Base-by-base conservation (phyloP, 2,329 filamentous ascomycete species). In the Hymenoscyphus repandus region DNA sequence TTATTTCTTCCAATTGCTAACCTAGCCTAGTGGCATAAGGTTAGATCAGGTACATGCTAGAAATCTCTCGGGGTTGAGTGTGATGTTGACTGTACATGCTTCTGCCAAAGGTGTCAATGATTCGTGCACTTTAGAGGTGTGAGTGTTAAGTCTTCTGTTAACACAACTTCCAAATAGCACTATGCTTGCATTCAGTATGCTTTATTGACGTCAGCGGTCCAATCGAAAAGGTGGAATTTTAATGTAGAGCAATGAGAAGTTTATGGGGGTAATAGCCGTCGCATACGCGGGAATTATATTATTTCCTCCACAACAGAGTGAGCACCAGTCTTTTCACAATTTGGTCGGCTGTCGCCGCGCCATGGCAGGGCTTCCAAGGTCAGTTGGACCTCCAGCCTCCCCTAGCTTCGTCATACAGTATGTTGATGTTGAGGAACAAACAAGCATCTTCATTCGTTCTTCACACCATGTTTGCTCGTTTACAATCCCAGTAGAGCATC, bases 381-480 rank as follows among this genome's bases (percentile, higher is more conserved):
- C 44, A 46, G 17, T 37, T 13, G 44, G 18, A 13, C 32, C 17
- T 27, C 22, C 17, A n/a, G 12, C 17, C 13, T 45, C 20, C 22
- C 17, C 13, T 40, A 12, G 18, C 38, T 3, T 11, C 18, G 38
- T 40, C 18, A 20, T 40, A 17, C 38, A 40, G 18, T 40, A 15
- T 20, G 10, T 46, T 37, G 17, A 11, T 36, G 32, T 9, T 12
- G 44, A 15, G 15, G 13, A 17, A 27, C 11, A 18, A 20, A n/a
- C 12, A 30, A 12, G 18, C 34, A 22, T 46, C 31, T 44, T 20
- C 9, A 37, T 43, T 49, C 47, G 40, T 20, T 30, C 17, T 36
- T 30, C 12, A 37, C 20, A 31, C 37, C 47, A 12, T 49, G 31
- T 37, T 49, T 42, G 39, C 30, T 49, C 31, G 34, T 17, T 37